Base-by-base conservation (phyloP, 2,329 filamentous ascomycete species). In the Ophiostoma ulmi region DNA sequence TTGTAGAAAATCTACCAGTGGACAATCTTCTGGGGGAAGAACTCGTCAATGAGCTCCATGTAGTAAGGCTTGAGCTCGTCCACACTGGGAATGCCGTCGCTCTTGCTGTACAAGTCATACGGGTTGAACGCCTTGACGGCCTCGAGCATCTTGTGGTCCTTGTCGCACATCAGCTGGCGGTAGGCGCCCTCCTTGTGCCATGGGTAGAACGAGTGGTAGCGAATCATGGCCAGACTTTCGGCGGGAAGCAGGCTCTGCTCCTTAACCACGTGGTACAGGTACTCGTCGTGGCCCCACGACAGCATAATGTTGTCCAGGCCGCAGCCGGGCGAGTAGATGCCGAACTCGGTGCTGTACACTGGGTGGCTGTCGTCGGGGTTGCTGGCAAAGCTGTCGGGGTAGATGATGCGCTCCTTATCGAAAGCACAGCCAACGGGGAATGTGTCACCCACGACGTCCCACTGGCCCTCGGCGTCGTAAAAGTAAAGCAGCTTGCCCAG, bases 81-180 rank as follows among this genome's bases (percentile, higher is more conserved):
- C 0, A 90, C 86, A 71, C 87, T 89, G 1, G 92, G 93, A 31
- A 93, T 84, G 35, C 88, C 91, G 76, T 97, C 93, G 75, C 89
- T 93, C 88, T 97, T 97, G 83, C 91, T 94, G 83, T 97, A 97
- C 69, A 97, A 78, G 78, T 97, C 93, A 76, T 97, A 97, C 0
- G 93, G 92, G 79, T 97, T 97, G 81, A 97, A 97, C 0, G 91
- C 92, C 79, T 87, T 86, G 68, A 96, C 93, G 10, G 92, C 92
- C 77, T 87, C 87, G 75, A 96, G 82, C 89, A 96, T 93, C 76
- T 86, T 85, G 79, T 90, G 81, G 76, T 97, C 93, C 78, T 93
- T 90, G 72, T 90, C 88, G 78, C 90, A 86, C 93, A 97, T 97
- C 79, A 97, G 86, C 80, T 92, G 88, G 72, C 81, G 80, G 81